Percentiles rank a stretch among this genome's conserved stretches.
phyloP scores from a whole-genome alignment of 805 yeast genomes.

The Saccharomycopsis vini region DNA sequence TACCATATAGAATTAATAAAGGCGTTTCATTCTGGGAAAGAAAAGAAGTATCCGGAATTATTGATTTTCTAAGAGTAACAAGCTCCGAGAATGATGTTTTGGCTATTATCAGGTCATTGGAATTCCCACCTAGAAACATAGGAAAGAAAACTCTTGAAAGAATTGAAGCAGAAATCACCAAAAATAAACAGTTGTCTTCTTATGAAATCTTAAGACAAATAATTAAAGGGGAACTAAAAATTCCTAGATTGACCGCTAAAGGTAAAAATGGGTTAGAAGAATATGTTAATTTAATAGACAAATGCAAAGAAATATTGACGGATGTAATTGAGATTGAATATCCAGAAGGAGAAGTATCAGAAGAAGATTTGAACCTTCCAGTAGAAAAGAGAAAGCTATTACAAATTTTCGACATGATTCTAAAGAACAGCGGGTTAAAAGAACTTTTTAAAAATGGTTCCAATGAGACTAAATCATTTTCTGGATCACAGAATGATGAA shows the following conservation, averaged over 20 bases:
- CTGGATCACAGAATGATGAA: constrained; percentile 1
- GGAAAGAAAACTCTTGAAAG: constrained; percentile 45
- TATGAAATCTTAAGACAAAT: neutral
- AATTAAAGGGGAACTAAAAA: neutral
- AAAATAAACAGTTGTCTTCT: neutral
- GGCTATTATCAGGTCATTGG: constrained; percentile 50
- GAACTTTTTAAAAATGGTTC: neutral
- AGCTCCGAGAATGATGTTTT: constrained; percentile 49
- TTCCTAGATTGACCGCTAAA: constrained; percentile 7
- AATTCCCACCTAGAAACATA: constrained; percentile 56
- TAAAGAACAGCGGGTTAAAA: constrained; percentile 3
- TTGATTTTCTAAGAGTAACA: constrained; percentile 59
- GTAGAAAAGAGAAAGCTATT: neutral
- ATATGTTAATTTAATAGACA: constrained; percentile 22
- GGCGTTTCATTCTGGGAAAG: constrained; percentile 79
- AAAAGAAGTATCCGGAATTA: constrained; percentile 51
- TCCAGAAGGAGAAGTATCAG: too few relatives aligned
- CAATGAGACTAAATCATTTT: neutral
- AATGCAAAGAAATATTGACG: constrained; percentile 26
- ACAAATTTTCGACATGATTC: constrained; percentile 5
- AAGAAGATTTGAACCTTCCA: constrained; percentile 16
- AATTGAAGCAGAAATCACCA: constrained; percentile 21
- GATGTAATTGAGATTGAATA: constrained; percentile 3
- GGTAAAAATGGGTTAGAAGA: constrained; percentile 18
- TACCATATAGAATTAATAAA: constrained; percentile 61